These are phyloP conservation scores for Sphagnum magellanicum DNA, from an alignment of 228 moss, liverwort and hornwort species.

Conservation along the genomic window DNA sequence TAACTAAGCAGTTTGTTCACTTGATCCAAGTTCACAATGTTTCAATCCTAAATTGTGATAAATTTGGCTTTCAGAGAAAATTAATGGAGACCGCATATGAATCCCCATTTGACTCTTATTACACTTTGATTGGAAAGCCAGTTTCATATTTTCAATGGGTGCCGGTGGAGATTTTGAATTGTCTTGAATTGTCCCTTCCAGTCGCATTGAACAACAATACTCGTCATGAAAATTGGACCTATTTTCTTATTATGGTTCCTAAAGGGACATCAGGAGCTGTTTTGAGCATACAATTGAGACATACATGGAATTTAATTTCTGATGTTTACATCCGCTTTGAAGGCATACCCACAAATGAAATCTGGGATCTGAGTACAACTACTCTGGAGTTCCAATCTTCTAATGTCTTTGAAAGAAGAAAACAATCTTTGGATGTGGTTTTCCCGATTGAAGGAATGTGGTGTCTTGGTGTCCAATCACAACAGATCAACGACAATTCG, in stretches of 20 bases:
- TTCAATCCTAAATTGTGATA: not conserved
- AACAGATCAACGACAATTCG: not conserved
- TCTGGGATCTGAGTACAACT: constrained; percentile 15
- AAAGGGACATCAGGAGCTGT: constrained; percentile 39
- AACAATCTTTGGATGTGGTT: constrained; percentile 24
- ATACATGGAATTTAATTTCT: constrained; percentile 1
- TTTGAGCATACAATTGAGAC: constrained; percentile 31
- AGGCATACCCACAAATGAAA: constrained; percentile 19
- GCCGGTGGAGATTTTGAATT: not conserved
- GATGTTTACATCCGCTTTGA: constrained; percentile 30
- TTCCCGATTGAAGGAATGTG: constrained; percentile 45
- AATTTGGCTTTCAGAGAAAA: constrained; percentile 22
- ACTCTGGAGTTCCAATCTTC: constrained; percentile 2
- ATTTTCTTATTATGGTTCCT: constrained; percentile 24
- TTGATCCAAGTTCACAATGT: too few species aligned
- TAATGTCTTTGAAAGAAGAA: not conserved
- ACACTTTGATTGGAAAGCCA: constrained; percentile 8
- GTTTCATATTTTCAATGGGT: constrained; percentile 25
- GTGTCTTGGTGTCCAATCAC: constrained; percentile 26
- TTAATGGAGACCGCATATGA: constrained; percentile 27
- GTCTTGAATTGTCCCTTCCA: constrained; percentile 4
- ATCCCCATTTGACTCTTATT: constrained; percentile 43
- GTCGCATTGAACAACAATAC: not conserved
- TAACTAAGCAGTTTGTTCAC: too few species aligned
- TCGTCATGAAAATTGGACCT: constrained; percentile 24